A percentile compares a stretch with the other conserved stretches of the same genome.
Conservation (phyloP, 2,329 filamentous ascomycete species). For the Drechslerella stenobrocha region DNA sequence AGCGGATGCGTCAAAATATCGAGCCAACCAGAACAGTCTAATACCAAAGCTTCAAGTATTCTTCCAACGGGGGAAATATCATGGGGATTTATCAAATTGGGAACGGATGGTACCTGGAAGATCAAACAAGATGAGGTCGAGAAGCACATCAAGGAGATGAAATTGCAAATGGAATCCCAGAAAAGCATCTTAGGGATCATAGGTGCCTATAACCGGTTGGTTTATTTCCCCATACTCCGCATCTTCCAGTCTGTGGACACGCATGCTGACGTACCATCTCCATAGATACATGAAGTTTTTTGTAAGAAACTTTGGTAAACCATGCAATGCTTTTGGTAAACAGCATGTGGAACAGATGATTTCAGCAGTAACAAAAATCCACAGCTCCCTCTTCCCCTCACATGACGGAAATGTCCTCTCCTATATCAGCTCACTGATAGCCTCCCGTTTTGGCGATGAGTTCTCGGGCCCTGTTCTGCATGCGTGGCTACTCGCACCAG, state of each 20-base stretch:
- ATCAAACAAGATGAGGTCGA: slow-evolving; percentile 66
- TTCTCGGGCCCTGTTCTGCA: slow-evolving; percentile 56
- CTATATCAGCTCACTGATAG: slow-evolving; percentile 62
- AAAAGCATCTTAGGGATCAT: slow-evolving; percentile 64
- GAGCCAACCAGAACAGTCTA: neutral
- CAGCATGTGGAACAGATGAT: slow-evolving; percentile 64
- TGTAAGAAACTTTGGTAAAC: slow-evolving; percentile 62
- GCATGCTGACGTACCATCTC: slow-evolving; percentile 62
- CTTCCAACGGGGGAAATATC: slow-evolving; percentile 63
- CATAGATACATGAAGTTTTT: slow-evolving; percentile 59
- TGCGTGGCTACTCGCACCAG: slow-evolving; percentile 59
- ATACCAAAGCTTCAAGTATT: slow-evolving; percentile 6
- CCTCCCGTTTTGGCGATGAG: slow-evolving; percentile 58
- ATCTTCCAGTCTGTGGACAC: slow-evolving; percentile 62
- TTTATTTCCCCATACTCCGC: slow-evolving; percentile 61
- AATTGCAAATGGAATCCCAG: slow-evolving; percentile 63
- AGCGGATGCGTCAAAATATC: slow-evolving; percentile 58
- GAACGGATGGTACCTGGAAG: slow-evolving; percentile 62
- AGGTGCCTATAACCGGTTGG: slow-evolving; percentile 62
- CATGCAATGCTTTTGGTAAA: slow-evolving; percentile 61
- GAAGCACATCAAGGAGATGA: slow-evolving; percentile 64
- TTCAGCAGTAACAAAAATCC: slow-evolving; percentile 61
- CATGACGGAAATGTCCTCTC: slow-evolving; percentile 59
- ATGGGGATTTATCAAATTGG: slow-evolving; percentile 66
- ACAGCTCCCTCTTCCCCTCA: slow-evolving; percentile 59